Percentiles rank a stretch among this genome's conserved stretches.
These are phyloP conservation scores for Sugiyamaella americana DNA, from an alignment of 805 yeast species.

Conservation along the genomic window DNA sequence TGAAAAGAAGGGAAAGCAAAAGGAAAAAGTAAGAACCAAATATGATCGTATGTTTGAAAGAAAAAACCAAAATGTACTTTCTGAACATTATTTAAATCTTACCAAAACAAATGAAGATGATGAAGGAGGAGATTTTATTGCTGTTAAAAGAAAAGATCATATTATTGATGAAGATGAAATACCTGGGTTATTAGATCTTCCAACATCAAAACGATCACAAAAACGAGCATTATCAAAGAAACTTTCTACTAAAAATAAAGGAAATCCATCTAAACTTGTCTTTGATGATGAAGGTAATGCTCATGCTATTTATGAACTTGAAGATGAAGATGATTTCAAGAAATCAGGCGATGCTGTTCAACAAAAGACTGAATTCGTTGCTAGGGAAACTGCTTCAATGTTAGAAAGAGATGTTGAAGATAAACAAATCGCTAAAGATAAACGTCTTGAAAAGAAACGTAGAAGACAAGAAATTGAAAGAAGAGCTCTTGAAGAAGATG, in stretches of 20 bases:
- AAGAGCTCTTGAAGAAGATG: conserved; percentile 48
- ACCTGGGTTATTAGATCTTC: conserved; percentile 46
- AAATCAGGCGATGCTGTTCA: conserved; percentile 58
- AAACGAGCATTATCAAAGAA: conserved; percentile 88
- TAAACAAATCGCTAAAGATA: conserved; percentile 67
- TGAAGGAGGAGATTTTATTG: conserved; percentile 77
- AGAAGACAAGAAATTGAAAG: conserved; percentile 57
- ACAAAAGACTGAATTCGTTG: conserved; percentile 64
- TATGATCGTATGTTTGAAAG: conserved; percentile 95
- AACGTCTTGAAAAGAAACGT: conserved; percentile 82
- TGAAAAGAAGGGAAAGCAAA: conserved; percentile 37
- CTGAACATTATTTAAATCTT: conserved; percentile 79
- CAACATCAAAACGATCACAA: conserved; percentile 75
- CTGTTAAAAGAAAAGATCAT: conserved; percentile 74
- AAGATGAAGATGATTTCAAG: conserved; percentile 80
- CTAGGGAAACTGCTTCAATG: conserved; percentile 65
- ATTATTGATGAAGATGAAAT: conserved; percentile 47
- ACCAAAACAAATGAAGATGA: conserved; percentile 41
- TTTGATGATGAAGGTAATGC: conserved; percentile 95
- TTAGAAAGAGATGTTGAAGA: conserved; percentile 66
- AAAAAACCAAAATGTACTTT: conserved; percentile 82
- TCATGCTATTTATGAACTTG: conserved; percentile 86
- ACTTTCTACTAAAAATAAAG: conserved; percentile 51
- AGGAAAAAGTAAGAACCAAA: conserved; percentile 64
- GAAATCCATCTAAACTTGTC: conserved; percentile 67